A percentile compares a stretch with the other conserved stretches of the same genome.
Evolutionary conservation across 1,139 yeast species (phyloP).

Genomic region (Yamadazyma oceani): DNA sequence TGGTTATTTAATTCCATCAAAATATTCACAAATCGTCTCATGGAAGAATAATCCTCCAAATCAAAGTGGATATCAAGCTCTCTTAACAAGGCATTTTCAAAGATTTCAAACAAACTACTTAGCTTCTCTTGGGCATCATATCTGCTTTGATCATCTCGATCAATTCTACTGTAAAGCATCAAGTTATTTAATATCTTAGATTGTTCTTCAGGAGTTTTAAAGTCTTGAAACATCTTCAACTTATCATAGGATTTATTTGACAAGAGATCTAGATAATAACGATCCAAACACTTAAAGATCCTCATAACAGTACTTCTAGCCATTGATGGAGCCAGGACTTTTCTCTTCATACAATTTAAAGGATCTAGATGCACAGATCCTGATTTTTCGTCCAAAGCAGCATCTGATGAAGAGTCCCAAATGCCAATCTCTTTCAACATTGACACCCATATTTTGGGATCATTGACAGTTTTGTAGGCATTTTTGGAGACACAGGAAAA

Average conservation of each 20-base stretch:
- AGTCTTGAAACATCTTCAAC: constrained; percentile 47
- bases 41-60: constrained; percentile 43
- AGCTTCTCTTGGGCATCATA: constrained; percentile 46
- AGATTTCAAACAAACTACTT: constrained; percentile 63
- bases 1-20: constrained; percentile 39
- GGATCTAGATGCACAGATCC: too few relatives aligned
- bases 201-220: constrained; percentile 50
- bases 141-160: constrained; percentile 33
- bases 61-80: constrained; percentile 69
- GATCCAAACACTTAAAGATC: constrained; percentile 42
- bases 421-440: constrained; percentile 49
- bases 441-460: constrained; percentile 51
- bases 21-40: constrained; percentile 36
- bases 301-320: constrained; percentile 46
- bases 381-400: too few relatives aligned
- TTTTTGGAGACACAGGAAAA: constrained; percentile 41
- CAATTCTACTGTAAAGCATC: constrained; percentile 39
- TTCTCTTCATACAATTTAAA: constrained; percentile 37
- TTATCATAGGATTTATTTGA: constrained; percentile 48
- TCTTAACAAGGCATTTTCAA: constrained; percentile 68
- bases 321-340: constrained; percentile 38
- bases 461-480: constrained; percentile 36
- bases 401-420: too few relatives aligned
- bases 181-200: constrained; percentile 43
- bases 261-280: constrained; percentile 48